Evolutionary conservation across 768 basidiomycete genomes (phyloP).

Genomic region (Coprinopsis marcescibilis): DNA sequence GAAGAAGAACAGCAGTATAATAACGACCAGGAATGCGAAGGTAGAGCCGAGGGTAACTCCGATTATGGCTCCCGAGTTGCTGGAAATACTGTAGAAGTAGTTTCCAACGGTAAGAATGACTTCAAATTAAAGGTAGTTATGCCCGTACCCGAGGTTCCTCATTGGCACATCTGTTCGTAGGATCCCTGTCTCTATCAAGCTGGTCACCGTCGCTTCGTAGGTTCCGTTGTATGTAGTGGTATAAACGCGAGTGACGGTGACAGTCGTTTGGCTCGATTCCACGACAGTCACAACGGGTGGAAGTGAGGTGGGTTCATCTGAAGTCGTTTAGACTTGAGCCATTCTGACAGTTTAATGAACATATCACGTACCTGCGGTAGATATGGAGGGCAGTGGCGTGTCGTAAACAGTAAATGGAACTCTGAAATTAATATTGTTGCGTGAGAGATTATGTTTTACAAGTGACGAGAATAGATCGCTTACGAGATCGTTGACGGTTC

Average conservation of each 20-base stretch:
- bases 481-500: too few relatives aligned
- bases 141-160: neutral
- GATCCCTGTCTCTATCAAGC: slow-evolving; percentile 4
- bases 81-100: neutral
- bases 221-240: neutral
- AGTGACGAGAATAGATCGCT: too few relatives aligned
- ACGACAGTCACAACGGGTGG: neutral
- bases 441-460: too few relatives aligned
- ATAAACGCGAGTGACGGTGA: neutral
- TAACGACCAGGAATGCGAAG: neutral
- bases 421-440: too few relatives aligned
- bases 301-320: neutral
- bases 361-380: too few relatives aligned
- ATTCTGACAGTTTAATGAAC: too few relatives aligned
- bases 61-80: slow-evolving; percentile 4
- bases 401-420: too few relatives aligned
- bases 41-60: slow-evolving; percentile 1
- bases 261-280: neutral
- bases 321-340: too few relatives aligned
- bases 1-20: neutral
- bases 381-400: too few relatives aligned
- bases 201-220: neutral
- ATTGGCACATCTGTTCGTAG: neutral
- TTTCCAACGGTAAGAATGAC: neutral
- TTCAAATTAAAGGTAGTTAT: neutral